Evolutionary conservation across 768 basidiomycete genomes (phyloP).

Genomic region (Pulveroboletus sp.): DNA sequence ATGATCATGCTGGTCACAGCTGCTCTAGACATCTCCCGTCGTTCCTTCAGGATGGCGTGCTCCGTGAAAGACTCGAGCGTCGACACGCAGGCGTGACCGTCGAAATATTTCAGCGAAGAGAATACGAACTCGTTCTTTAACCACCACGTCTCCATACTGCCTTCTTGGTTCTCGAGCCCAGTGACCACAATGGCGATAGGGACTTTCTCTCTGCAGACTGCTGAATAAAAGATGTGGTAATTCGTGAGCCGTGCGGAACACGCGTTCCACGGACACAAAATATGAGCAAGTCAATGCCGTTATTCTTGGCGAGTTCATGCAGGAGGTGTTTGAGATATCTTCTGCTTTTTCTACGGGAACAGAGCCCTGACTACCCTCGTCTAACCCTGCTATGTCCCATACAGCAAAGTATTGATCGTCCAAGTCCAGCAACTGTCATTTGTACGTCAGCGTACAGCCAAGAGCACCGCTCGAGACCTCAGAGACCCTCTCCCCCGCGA

Average conservation of each 20-base stretch:
- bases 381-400: slow-evolving; percentile 34
- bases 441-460: slow-evolving; percentile 35
- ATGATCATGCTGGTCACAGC: slow-evolving; percentile 20
- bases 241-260: slow-evolving; percentile 34
- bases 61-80: slow-evolving; percentile 18
- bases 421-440: slow-evolving; percentile 21
- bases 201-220: slow-evolving; percentile 37
- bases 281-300: slow-evolving; percentile 38
- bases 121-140: slow-evolving; percentile 21
- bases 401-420: slow-evolving; percentile 15
- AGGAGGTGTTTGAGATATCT: slow-evolving; percentile 33
- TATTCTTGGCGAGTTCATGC: slow-evolving; percentile 29
- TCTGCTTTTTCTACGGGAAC: slow-evolving; percentile 30
- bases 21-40: slow-evolving; percentile 23
- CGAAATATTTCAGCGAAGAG: slow-evolving; percentile 17
- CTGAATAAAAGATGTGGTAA: slow-evolving; percentile 37
- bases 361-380: slow-evolving; percentile 25
- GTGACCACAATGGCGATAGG: slow-evolving; percentile 40
- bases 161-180: slow-evolving; percentile 37
- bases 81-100: slow-evolving; percentile 32
- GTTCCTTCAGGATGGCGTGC: slow-evolving; percentile 9
- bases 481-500: slow-evolving; percentile 26
- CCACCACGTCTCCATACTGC: slow-evolving; percentile 34
- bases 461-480: slow-evolving; percentile 28
- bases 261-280: slow-evolving; percentile 39